Percentiles rank a stretch among this genome's conserved stretches.
Evolutionary conservation across 257 asterid species (phyloP).

Genomic region (Jacaranda copaia): DNA sequence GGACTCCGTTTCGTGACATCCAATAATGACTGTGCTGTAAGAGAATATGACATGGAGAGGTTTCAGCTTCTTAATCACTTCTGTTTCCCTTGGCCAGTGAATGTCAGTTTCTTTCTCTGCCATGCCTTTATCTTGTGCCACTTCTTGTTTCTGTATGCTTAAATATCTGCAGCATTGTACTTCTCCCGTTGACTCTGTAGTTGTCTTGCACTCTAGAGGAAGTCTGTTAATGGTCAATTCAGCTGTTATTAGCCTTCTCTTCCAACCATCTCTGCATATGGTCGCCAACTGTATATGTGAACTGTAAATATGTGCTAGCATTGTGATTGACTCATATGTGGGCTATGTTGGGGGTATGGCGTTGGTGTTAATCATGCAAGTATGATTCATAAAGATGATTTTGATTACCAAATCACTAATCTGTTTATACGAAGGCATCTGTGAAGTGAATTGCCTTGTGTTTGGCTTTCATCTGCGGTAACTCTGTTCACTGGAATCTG

Average conservation of each 20-base stretch:
- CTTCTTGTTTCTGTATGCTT: background rate
- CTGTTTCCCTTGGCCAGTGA: slow-evolving; percentile 82
- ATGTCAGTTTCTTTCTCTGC: slow-evolving; percentile 51
- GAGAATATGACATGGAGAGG: slow-evolving; percentile 77
- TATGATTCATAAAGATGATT: background rate
- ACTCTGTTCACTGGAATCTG: background rate
- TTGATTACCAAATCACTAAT: background rate
- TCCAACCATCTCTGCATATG: no score
- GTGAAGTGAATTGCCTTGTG: background rate
- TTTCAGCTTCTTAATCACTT: slow-evolving; percentile 71
- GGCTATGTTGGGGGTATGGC: no score
- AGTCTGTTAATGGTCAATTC: no score
- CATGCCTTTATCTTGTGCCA: background rate
- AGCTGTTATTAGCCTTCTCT: no score
- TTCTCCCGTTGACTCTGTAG: background rate
- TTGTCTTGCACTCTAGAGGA: no score
- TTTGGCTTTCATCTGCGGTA: background rate
- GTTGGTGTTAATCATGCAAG: background rate
- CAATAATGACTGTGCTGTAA: slow-evolving; percentile 68
- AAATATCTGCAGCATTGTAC: background rate
- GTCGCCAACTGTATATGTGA: no score
- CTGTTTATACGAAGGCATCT: background rate
- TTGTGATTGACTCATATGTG: no score
- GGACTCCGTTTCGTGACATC: slow-evolving; percentile 67
- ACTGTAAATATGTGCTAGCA: no score